Evolutionary conservation across 129 eudicot genomes (phyloP).

Genomic region (Dittrichia graveolens): DNA sequence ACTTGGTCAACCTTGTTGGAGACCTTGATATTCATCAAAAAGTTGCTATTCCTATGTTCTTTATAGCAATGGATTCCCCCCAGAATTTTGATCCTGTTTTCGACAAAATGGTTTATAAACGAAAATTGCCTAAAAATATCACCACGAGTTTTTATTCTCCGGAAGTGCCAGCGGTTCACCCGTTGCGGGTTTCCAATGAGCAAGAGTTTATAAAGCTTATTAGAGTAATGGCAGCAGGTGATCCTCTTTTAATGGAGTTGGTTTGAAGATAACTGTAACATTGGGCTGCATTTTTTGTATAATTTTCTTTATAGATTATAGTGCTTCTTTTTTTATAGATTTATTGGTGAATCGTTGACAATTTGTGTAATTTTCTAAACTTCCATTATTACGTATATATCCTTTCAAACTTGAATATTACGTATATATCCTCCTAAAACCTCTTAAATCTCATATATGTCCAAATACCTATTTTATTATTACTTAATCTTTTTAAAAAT

Average conservation of each 20-base stretch:
- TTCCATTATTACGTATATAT: no score
- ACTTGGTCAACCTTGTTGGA: conserved; percentile 74
- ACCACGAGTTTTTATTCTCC: conserved; percentile 67
- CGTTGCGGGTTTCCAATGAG: conserved; percentile 76
- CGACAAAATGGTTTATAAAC: conserved; percentile 60
- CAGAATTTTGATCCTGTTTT: conserved; percentile 76
- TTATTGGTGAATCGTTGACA: conserved; percentile 29
- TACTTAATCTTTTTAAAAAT: no score
- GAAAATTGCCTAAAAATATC: conserved; percentile 50
- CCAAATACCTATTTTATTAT: no score
- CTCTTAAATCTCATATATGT: no score
- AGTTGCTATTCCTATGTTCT: conserved; percentile 89
- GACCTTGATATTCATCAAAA: conserved; percentile 82
- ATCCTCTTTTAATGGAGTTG: conserved; percentile 86
- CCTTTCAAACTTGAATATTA: no score
- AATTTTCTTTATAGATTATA: conserved; percentile 37
- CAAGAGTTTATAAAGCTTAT: conserved; percentile 88
- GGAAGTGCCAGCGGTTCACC: conserved; percentile 76
- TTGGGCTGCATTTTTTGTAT: conserved; percentile 47
- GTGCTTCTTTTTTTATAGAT: conserved; percentile 40
- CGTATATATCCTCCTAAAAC: no score
- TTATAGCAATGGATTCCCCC: conserved; percentile 73
- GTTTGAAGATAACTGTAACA: conserved; percentile 48
- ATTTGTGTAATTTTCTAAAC: conserved; percentile 5
- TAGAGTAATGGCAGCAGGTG: conserved; percentile 94